Percentiles rank a stretch among this genome's conserved stretches.
Conservation (phyloP, 257 asterid genomes). For the Craterostigma plantagineum region DNA sequence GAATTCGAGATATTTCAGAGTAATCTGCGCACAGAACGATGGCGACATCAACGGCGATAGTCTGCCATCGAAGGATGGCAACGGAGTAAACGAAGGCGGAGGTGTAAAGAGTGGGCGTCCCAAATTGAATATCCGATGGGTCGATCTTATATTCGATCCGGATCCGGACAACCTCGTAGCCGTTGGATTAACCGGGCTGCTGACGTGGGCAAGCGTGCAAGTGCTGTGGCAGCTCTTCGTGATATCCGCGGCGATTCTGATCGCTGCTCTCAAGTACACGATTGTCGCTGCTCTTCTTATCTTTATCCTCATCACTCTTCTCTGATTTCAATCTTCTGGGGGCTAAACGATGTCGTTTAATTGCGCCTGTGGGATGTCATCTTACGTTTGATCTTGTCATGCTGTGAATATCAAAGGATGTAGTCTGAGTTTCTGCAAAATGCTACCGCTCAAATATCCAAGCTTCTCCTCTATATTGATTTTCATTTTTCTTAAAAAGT, state of each 20-base stretch:
- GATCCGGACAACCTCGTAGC: constrained; percentile 87
- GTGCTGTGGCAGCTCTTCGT: constrained; percentile 72
- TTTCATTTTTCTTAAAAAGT: no score
- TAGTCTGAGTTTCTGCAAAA: no score
- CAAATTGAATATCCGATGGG: constrained; percentile 50
- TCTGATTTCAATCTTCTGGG: constrained; percentile 18
- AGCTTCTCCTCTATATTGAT: no score
- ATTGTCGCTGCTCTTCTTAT: constrained; percentile 78
- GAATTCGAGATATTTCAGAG: no score
- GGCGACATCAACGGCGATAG: no score
- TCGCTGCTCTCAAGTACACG: constrained; percentile 80
- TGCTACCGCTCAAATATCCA: no score
- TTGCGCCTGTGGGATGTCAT: no score
- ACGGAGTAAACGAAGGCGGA: constrained; percentile 11
- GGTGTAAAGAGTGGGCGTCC: constrained; percentile 28
- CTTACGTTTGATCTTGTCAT: no score
- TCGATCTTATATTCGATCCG: constrained; percentile 58
- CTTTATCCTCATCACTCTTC: constrained; percentile 63
- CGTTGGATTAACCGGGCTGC: constrained; percentile 84
- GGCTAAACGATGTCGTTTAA: no score
- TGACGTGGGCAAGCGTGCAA: constrained; percentile 95
- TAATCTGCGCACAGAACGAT: no score
- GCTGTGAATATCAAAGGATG: no score
- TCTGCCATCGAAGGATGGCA: background rate
- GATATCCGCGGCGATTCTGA: constrained; percentile 50